Base-by-base conservation (phyloP, 1,284 basidiomycete species). In the Coniophora puteana region DNA sequence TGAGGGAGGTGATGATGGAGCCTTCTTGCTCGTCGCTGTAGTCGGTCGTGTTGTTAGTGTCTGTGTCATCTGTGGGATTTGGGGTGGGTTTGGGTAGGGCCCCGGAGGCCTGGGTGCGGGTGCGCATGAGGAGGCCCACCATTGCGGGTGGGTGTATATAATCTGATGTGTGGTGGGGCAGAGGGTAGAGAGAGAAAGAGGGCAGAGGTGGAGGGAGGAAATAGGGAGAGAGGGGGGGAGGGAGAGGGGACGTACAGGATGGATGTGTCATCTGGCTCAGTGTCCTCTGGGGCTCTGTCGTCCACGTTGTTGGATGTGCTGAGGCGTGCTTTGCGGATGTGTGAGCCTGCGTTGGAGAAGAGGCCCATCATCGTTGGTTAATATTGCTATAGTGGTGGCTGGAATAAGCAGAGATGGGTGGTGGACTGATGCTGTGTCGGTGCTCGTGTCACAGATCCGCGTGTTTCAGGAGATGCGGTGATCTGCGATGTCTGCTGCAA, bases 221-320 rank as follows among this genome's bases (percentile, higher is more conserved):
- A 51, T 50, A 50, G 59, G 57, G 28, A 37, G 41, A 38, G 43
- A 46, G 48, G 38, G 44, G 17, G 47, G 51, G 38, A 44, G 17
- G 47, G 51, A 44, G 45, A 48, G 46, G 51, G 56, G 44, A 81
- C 85, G 61, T 58, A 89, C 86, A 89, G 65, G 68, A 89, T 81
- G 49, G 86, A 89, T 45, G 86, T 89, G 61, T 89, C 86, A 63
- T 89, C 87, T 43, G 85, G 80, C 51, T 87, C 82, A 33, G 83
- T 83, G 59, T 87, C 86, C 48, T 85, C 83, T 30, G 83, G 83
- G 39, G 76, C 69, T 59, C 76, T 82, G 59, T 86, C 83, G 37
- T 80, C 78, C 51, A 77, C 72, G 55, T 74, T 69, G 50, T 69
- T 57, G 52, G 72, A 76, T 61, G n/a, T n/a, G n/a, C n/a, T n/a